These are phyloP conservation scores for Penicillium atrosanguineum DNA, from an alignment of 495 filamentous ascomycete genomes.

Conservation along the genomic window DNA sequence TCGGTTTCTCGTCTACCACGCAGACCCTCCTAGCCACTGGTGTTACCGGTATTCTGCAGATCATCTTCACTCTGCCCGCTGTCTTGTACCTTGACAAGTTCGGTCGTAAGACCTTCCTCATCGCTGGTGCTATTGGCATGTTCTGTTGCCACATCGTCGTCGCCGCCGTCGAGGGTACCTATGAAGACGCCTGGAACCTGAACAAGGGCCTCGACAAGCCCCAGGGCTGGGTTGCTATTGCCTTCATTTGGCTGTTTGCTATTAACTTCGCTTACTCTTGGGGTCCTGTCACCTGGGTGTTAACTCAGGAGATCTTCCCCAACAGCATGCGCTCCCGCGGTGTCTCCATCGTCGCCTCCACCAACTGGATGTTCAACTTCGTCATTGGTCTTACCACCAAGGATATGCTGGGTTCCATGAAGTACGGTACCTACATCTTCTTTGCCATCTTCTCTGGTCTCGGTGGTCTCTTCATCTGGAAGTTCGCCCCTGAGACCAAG, in stretches of 20 bases:
- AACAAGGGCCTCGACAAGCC: constrained; percentile 20
- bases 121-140: constrained; percentile 70
- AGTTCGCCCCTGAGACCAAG: constrained; percentile 45
- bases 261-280: constrained; percentile 43
- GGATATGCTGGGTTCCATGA: constrained; percentile 38
- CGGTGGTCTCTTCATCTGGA: constrained; percentile 46
- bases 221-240: constrained; percentile 42
- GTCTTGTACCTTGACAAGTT: constrained; percentile 71
- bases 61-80: constrained; percentile 63
- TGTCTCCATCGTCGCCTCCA: constrained; percentile 37
- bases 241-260: constrained; percentile 42
- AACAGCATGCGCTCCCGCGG: constrained; percentile 38
- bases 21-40: constrained; percentile 63
- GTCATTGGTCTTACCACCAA: constrained; percentile 40
- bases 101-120: constrained; percentile 66
- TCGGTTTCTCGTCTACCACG: constrained; percentile 38
- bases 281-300: constrained; percentile 38
- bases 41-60: constrained; percentile 69
- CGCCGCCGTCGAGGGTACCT: constrained; percentile 36
- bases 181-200: constrained; percentile 29
- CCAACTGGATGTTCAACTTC: constrained; percentile 45
- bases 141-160: constrained; percentile 48
- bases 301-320: constrained; percentile 45
- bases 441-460: constrained; percentile 46
- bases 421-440: constrained; percentile 46